These are phyloP conservation scores for Fraxinus latifolia DNA, from an alignment of 305 asterid species.

Conservation along the genomic window DNA sequence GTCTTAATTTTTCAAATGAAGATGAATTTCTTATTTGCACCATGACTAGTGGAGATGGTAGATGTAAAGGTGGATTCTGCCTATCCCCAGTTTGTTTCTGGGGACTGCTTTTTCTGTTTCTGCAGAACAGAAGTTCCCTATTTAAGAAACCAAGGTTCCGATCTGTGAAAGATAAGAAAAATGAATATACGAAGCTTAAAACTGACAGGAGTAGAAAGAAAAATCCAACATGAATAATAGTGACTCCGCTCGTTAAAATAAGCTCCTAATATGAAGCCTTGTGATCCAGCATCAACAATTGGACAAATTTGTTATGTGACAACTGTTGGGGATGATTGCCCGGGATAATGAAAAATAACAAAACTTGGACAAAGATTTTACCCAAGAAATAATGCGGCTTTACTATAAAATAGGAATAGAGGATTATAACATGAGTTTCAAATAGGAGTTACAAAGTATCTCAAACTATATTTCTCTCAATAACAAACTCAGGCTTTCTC, in stretches of 20 bases:
- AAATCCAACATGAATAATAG: background rate
- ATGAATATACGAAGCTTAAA: background rate
- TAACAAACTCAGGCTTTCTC: too few species aligned
- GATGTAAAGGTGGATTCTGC: background rate
- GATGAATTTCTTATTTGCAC: conserved; percentile 33
- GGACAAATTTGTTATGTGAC: background rate
- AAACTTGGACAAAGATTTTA: too few species aligned
- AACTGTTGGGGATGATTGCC: too few species aligned
- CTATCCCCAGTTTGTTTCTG: background rate
- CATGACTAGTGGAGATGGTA: conserved; percentile 7
- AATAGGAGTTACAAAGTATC: too few species aligned
- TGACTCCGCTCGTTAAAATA: background rate
- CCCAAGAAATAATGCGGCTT: too few species aligned
- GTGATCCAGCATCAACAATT: background rate
- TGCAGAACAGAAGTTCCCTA: background rate
- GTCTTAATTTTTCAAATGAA: conserved; percentile 36
- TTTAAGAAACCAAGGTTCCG: background rate
- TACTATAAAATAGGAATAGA: too few species aligned
- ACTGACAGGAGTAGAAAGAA: background rate
- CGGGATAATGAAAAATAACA: too few species aligned
- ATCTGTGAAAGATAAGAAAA: background rate
- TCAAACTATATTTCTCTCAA: too few species aligned
- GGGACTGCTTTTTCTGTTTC: background rate
- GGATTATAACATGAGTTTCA: too few species aligned
- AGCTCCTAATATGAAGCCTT: background rate